A percentile compares a stretch with the other conserved stretches of the same genome.
Evolutionary conservation across 176 grass and related monocot species (phyloP).

Genomic region (Paspalum notatum): DNA sequence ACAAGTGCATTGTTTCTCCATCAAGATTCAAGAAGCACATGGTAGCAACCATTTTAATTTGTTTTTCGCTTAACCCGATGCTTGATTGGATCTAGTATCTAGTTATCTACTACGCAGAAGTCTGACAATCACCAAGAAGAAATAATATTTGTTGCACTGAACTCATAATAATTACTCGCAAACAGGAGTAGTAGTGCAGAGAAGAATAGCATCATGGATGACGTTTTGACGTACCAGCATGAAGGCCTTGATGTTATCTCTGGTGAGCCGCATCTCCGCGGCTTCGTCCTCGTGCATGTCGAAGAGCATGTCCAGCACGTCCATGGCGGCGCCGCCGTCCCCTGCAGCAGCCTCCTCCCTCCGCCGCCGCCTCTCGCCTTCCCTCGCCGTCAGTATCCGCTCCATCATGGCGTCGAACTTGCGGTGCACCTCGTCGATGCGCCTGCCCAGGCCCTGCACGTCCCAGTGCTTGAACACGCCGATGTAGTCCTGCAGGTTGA

Average conservation of each 20-base stretch:
- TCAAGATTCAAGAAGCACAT: no score
- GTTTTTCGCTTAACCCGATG: no score
- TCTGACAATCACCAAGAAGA: no score
- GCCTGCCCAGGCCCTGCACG: constrained; percentile 63
- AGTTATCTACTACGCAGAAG: no score
- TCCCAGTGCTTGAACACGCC: constrained; percentile 58
- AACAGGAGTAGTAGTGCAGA: no score
- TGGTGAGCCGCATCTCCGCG: constrained; percentile 54
- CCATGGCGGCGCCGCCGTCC: constrained; percentile 16
- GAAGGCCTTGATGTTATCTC: constrained; percentile 70
- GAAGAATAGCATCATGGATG: neutral
- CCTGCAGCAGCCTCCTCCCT: neutral
- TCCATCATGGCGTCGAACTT: constrained; percentile 73
- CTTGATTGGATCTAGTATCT: no score
- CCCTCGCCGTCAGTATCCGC: constrained; percentile 49
- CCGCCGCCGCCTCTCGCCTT: constrained; percentile 14
- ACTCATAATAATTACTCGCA: no score
- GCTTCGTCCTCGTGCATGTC: constrained; percentile 55
- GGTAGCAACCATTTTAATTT: no score
- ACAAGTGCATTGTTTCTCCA: no score
- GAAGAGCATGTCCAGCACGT: constrained; percentile 57
- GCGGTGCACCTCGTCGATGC: constrained; percentile 45
- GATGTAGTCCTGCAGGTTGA: constrained; percentile 75
- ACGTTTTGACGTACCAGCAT: constrained; percentile 51
- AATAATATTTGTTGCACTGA: no score